These are phyloP conservation scores for Starmerella tilneyi DNA, from an alignment of 805 yeast genomes.

Conservation along the genomic window DNA sequence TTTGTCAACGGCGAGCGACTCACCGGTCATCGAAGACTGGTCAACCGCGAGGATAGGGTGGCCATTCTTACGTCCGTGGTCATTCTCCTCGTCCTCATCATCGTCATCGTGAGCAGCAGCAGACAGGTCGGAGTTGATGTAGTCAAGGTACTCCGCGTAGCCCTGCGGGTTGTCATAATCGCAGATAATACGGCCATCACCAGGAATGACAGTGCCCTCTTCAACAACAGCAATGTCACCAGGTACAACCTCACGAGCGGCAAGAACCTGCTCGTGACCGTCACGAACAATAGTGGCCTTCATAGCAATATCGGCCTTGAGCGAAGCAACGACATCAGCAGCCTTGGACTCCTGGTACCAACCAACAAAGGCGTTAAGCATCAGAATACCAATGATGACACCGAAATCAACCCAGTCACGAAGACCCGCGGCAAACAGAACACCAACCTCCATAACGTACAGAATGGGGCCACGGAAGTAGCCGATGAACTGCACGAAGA, in stretches of 20 bases:
- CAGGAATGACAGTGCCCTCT: slow-evolving; percentile 88
- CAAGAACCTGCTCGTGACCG: slow-evolving; percentile 65
- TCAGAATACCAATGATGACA: slow-evolving; percentile 80
- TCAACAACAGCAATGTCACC: slow-evolving; percentile 89
- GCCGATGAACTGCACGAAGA: slow-evolving; percentile 67
- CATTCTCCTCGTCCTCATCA: slow-evolving; percentile 30
- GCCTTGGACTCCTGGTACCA: slow-evolving; percentile 97
- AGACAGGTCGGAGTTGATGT: slow-evolving; percentile 31
- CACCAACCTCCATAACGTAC: slow-evolving; percentile 95
- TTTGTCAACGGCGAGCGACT: slow-evolving; percentile 92
- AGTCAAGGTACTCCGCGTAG: slow-evolving; percentile 33
- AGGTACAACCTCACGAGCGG: slow-evolving; percentile 81
- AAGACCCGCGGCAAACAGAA: slow-evolving; percentile 86
- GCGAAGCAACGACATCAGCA: slow-evolving; percentile 92
- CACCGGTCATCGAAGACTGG: slow-evolving; percentile 97
- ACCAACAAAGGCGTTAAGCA: slow-evolving; percentile 88
- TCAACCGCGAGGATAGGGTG: slow-evolving; percentile 69
- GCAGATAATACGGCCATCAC: slow-evolving; percentile 68
- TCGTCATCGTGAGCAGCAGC: slow-evolving; percentile 26
- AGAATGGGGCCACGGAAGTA: slow-evolving; percentile 91
- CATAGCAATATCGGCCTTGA: slow-evolving; percentile 90
- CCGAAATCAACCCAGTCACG: slow-evolving; percentile 98
- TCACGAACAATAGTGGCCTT: slow-evolving; percentile 77
- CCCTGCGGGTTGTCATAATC: slow-evolving; percentile 34
- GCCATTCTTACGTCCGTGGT: slow-evolving; percentile 64